A percentile compares a stretch with the other conserved stretches of the same genome.
Evolutionary conservation across 2,329 filamentous ascomycete genomes (phyloP).

Genomic region (Orbilia quercus): DNA sequence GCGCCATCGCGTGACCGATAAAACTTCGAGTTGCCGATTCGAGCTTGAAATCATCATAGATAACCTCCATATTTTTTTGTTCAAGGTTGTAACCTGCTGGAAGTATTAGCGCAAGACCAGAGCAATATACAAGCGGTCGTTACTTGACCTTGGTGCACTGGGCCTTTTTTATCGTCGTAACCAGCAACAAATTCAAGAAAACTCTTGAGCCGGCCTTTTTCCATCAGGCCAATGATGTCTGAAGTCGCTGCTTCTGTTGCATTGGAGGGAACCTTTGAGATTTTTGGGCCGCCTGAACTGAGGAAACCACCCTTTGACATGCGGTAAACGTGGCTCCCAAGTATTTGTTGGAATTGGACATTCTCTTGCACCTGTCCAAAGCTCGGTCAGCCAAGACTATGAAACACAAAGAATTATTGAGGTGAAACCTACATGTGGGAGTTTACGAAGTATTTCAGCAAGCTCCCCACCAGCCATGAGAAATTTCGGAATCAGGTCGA

Average conservation of each 20-base stretch:
- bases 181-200: conserved; percentile 64
- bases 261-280: conserved; percentile 87
- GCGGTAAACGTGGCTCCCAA: conserved; percentile 96
- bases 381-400: neutral
- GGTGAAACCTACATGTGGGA: conserved; percentile 74
- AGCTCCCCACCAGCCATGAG: conserved; percentile 98
- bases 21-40: conserved; percentile 92
- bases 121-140: conserved; percentile 64
- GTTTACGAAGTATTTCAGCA: conserved; percentile 96
- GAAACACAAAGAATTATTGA: neutral
- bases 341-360: conserved; percentile 65
- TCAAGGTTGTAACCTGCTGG: conserved; percentile 79
- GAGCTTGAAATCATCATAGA: conserved; percentile 97
- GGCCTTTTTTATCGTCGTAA: conserved; percentile 56
- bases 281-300: conserved; percentile 3
- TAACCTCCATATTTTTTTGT: conserved; percentile 91
- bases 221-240: conserved; percentile 94
- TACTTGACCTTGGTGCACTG: conserved; percentile 37
- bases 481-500: conserved; percentile 97
- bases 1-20: conserved; percentile 96
- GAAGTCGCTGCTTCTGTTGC: conserved; percentile 89
- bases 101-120: conserved; percentile 26
- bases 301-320: conserved; percentile 69
- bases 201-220: conserved; percentile 96
- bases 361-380: conserved; percentile 55